Evolutionary conservation across 768 basidiomycete species (phyloP), one percentile per base, ranked within the genome.

Genomic region (Leccinum obscurum): DNA sequence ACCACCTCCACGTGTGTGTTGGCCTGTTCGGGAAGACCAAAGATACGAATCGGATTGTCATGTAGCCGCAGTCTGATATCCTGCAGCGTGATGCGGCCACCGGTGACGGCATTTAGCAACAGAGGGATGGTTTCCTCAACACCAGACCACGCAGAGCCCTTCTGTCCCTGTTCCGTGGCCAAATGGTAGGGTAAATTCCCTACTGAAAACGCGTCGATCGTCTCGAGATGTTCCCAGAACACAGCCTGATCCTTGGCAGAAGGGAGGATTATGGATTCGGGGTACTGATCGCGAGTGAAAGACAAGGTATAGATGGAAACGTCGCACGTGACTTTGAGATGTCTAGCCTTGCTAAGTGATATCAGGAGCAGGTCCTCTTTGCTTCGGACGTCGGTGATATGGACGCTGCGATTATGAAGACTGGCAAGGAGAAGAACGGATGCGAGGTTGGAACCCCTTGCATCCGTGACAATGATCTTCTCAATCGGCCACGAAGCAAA

Each of bases 271-370:
- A 78, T 77, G 20, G 86, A 80, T 2, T 76, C 77, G 2, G 89
- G 87, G 78, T 85, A 95, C 61, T 92, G 81, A 56, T 89, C 89
- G 50, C 77, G 80, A 2, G 83, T 85, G 78, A 93, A 95, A 84
- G 97, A 98, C 56, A 99, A 78, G 17, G 92, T 84, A 75, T 90
- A 98, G 54, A 98, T 83, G 14, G 95, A 88, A 34, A 97, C 93
- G 66, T 99, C 97, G 74, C 96, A 98, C 3, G 96, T 98, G 54
- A 98, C 96, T 68, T 92, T 90, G 67, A 98, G 84, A 13, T 90
- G 81, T 78, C 94, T 95, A 46, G 89, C 88, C 78, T 99, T 99
- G 83, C 93, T 95, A 41, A 99, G 81, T 3, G 90, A 88, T 71
- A 99, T 98, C 59, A 99, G 78, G 32, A 90, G 80, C 52, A 99